phyloP scores from a whole-genome alignment of 2,329 filamentous ascomycete species.

The Sclerotinia spermophila region DNA sequence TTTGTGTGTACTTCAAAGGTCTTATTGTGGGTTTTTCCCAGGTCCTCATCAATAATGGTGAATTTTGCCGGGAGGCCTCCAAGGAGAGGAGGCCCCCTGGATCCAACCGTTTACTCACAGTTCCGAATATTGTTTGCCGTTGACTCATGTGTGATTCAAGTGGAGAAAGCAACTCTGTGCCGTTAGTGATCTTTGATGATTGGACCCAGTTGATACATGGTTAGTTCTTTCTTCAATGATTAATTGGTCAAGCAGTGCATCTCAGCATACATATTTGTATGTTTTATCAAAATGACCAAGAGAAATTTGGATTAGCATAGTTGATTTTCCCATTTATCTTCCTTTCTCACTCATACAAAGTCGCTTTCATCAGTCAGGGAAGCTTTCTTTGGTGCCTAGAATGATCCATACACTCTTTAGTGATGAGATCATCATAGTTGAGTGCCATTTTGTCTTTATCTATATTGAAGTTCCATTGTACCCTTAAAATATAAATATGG shows the following conservation, averaged over 20 bases:
- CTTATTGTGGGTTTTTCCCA: neutral
- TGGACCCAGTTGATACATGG: neutral
- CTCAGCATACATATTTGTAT: neutral
- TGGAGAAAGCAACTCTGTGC: neutral
- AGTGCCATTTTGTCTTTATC: neutral
- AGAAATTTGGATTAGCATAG: neutral
- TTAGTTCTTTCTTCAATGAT: neutral
- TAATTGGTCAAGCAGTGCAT: neutral
- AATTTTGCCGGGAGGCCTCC: neutral
- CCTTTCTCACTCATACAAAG: neutral
- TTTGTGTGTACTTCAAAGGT: neutral
- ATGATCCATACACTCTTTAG: neutral
- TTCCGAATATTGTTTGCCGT: neutral
- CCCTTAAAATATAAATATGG: neutral
- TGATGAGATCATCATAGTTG: neutral
- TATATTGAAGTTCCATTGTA: neutral
- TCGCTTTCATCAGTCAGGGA: neutral
- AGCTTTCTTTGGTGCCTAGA: neutral
- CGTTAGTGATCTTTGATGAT: neutral
- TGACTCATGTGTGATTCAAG: neutral
- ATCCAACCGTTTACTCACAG: neutral
- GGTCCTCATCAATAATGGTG: neutral
- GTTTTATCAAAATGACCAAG: neutral
- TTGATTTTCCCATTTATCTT: neutral
- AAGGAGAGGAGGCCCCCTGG: neutral